These are phyloP conservation scores for Ceraceosorus guamensis DNA, from an alignment of 1,284 basidiomycete species.

Conservation along the genomic window DNA sequence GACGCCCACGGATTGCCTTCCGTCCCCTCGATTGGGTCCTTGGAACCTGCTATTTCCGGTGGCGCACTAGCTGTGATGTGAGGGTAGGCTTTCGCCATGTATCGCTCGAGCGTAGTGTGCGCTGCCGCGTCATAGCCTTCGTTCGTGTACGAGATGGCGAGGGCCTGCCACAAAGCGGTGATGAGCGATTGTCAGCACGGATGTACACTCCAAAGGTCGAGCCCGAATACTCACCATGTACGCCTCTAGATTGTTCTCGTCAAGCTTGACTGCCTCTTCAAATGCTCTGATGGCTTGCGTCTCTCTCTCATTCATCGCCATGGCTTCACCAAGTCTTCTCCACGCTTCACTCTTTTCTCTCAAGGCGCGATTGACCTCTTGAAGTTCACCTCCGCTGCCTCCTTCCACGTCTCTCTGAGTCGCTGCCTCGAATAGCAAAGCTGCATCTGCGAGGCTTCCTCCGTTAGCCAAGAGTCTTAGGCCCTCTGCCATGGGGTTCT, in stretches of 20 bases:
- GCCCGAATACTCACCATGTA: constrained; percentile 16
- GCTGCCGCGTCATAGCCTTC: constrained; percentile 85
- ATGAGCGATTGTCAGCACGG: background rate
- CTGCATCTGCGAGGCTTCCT: constrained; percentile 76
- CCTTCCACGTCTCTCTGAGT: constrained; percentile 47
- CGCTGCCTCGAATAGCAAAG: constrained; percentile 75
- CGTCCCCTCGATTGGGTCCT: constrained; percentile 50
- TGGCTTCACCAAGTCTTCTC: constrained; percentile 83
- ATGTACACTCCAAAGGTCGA: background rate
- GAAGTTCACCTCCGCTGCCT: constrained; percentile 57
- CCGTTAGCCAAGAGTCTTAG: constrained; percentile 63
- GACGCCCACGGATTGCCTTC: constrained; percentile 66
- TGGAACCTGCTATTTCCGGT: constrained; percentile 57
- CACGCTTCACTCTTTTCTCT: constrained; percentile 67
- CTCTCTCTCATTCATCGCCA: constrained; percentile 86
- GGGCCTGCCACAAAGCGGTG: constrained; percentile 28
- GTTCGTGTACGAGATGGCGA: constrained; percentile 95
- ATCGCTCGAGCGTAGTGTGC: constrained; percentile 77
- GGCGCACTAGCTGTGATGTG: constrained; percentile 50
- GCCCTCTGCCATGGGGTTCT: constrained; percentile 55
- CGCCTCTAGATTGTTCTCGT: constrained; percentile 62
- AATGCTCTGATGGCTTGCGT: constrained; percentile 55
- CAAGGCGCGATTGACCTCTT: constrained; percentile 48
- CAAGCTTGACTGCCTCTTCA: constrained; percentile 57
- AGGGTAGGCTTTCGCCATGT: constrained; percentile 74